Evolutionary conservation across 2,329 filamentous ascomycete genomes (phyloP), one percentile per base, ranked within the genome.

Genomic region (Pochonia chlamydosporia): DNA sequence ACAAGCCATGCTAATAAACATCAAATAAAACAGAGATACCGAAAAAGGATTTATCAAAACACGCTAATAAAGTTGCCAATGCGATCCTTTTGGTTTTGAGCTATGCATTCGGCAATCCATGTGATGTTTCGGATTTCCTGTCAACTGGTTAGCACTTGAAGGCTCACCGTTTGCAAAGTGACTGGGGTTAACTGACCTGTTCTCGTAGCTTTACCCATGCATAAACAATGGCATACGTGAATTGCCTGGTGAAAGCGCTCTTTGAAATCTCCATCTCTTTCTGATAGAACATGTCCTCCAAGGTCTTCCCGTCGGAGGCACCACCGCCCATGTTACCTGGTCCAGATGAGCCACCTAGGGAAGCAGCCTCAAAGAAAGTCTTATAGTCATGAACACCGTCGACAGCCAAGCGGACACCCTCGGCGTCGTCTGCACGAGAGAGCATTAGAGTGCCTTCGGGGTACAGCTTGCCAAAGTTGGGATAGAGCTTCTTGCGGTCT

Each of bases 191-290:
- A 3, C 84, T 66, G 71, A 96, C 92, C 83, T 99, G 93, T 71
- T 99, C 93, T 66, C 91, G 83, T 61, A 99, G 73, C 75, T 95
- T 96, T 49, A 99, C 89, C 93, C 93, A 99, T 16, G 90, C 90
- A 65, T 97, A 99, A 43, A 99, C 89, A 56, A 97, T 89, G 30
- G 89, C 87, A 59, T 89, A 90, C 13, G 90, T 95, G 67, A 99
- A 99, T 66, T 99, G 93, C 57, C 89, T 81, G 5, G 93, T 99
- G 64, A 99, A 99, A 8, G 91, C 89, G 51, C 85, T 73, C 77
- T 99, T 99, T 47, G 88, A 92, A 54, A 97, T 86, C 66, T 99
- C 91, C 93, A 97, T 97, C 72, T 99, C 93, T 73, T 96, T 97
- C 68, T 96, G 89, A 67, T 99, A 99, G 71, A 99, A 99, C 74